Evolutionary conservation across 495 filamentous ascomycete species (phyloP), one percentile per base, ranked within the genome.

Genomic region (Sordaria brevicollis): DNA sequence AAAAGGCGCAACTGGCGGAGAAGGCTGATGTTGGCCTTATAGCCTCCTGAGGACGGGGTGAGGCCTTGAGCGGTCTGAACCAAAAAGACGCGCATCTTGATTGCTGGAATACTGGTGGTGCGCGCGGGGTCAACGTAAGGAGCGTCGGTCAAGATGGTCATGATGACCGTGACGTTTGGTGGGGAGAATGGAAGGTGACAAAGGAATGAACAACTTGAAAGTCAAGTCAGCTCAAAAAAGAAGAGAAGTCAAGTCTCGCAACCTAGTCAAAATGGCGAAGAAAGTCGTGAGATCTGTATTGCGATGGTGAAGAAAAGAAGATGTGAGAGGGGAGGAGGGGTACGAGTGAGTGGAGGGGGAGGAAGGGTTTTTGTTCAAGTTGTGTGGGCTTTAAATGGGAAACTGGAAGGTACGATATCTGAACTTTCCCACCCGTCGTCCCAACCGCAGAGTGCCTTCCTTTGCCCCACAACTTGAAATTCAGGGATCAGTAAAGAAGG

Each of bases 11-110:
- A 71, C 25, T 67, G 67, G 21, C 71, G 76, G 2, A 79, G 74
- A 8, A 79, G 71, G 65, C 54, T 72, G 68, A 75, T 17, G 66
- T 79, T 79, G 11, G 76, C 72, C 68, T 77, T 77, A 73, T 74
- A 79, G 10, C 77, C 77, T 38, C 77, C 77, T 29, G 77, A 79
- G 10, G 77, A 79, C 13, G 77, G 76, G 10, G 71, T 70, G 41
- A 79, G 67, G 31, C 77, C 77, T 43, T 77, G 74, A 1, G 77
- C 77, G 7, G 77, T 79, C 74, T 79, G 77, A 4, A 77, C 74
- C 10, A 79, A 72, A 39, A 79, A 70, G 35, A 79, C 71, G 11
- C 77, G 75, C 72, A 76, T 73, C 49, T 25, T 71, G 21, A 39
- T 35, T 29, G 66, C 36, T 33, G 19, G 43, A 70, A 29, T 49